Base-by-base conservation (phyloP, 202 grass and related monocot species). In the Schoenoplectus tabernaemontani region DNA sequence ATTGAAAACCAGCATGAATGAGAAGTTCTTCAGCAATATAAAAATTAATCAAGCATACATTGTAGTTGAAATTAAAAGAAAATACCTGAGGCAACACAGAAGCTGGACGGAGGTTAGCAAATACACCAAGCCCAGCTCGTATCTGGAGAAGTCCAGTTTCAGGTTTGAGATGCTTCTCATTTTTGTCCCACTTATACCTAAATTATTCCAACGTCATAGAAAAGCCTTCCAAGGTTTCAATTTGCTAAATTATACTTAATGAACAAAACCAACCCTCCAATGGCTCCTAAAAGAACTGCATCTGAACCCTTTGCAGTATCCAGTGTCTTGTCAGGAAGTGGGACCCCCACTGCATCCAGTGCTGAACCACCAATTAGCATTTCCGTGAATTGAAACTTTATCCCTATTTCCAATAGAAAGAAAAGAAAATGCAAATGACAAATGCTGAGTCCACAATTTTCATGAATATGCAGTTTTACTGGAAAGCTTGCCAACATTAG, bases 101-200 rank as follows among this genome's bases (percentile, higher is more conserved):
- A 70, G 95, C 95, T 62, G 94, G 89, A 54, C 91, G 87, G 68
- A 97, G 84, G 83, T 97, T 97, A 20, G 94, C 94, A 79, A 92
- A 94, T 3, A 94, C 89, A 1, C 84, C 86, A 1, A 97, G 89
- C n/a, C 87, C 94, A 0, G 89, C 84, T 22, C 91, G 87, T 41
- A 97, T 81, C 58, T 90, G 90, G 62, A 97, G 91, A 75, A 97
- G 81, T 32, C 89, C 95, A 0, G 95, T 98, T 84, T 92, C 91
- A 0, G 95, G 95, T 75, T 92, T 94, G 61, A 98, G 86, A 70
- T 97, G 86, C 87, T 97, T 94, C 87, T 97, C 91, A 26, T 94
- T 92, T 28, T 87, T 93, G 87, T 97, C 94, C 94, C 94, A 97
- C 57, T 94, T 94, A 17, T 97, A 97, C 66, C 94, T 97, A 32